These are phyloP conservation scores for Cupressus sempervirens DNA, from an alignment of 75 land plant genomes.

Conservation along the genomic window DNA sequence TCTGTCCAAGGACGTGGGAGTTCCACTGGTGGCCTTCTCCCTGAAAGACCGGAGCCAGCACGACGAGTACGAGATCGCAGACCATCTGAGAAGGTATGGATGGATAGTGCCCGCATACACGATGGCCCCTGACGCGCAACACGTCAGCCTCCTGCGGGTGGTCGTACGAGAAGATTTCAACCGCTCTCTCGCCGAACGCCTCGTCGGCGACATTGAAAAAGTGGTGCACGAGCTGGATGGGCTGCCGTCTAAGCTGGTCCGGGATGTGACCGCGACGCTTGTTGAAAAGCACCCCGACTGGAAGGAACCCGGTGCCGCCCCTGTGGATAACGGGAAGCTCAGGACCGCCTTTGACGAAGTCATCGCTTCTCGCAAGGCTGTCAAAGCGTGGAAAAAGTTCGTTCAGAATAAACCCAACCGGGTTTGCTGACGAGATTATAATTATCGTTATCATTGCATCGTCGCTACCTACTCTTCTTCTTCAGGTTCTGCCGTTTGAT, in stretches of 20 bases:
- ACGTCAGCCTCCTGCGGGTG: slow-evolving; percentile 41
- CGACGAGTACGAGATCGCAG: slow-evolving; percentile 48
- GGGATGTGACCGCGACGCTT: not conserved
- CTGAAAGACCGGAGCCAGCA: slow-evolving; percentile 26
- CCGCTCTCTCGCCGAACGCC: slow-evolving; percentile 32
- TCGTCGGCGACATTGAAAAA: slow-evolving; percentile 36
- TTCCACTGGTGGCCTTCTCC: slow-evolving; percentile 54
- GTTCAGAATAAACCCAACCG: not conserved
- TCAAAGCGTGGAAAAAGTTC: not conserved
- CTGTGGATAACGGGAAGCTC: not conserved
- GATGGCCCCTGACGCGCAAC: slow-evolving; percentile 55
- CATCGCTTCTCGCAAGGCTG: not conserved
- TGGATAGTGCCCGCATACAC: slow-evolving; percentile 67
- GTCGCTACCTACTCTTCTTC: too few species aligned
- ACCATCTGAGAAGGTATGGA: slow-evolving; percentile 37
- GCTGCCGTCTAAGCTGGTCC: slow-evolving; percentile 3
- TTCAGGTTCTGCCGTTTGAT: too few species aligned
- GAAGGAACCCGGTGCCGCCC: not conserved
- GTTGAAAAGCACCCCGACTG: not conserved
- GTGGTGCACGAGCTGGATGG: slow-evolving; percentile 31
- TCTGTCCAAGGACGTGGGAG: slow-evolving; percentile 42
- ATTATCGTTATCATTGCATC: too few species aligned
- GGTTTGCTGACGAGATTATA: not conserved
- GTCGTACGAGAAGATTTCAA: slow-evolving; percentile 64
- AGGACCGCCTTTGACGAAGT: not conserved